These are phyloP conservation scores for Fraxinus ornus DNA, from an alignment of 305 asterid genomes.

Conservation along the genomic window DNA sequence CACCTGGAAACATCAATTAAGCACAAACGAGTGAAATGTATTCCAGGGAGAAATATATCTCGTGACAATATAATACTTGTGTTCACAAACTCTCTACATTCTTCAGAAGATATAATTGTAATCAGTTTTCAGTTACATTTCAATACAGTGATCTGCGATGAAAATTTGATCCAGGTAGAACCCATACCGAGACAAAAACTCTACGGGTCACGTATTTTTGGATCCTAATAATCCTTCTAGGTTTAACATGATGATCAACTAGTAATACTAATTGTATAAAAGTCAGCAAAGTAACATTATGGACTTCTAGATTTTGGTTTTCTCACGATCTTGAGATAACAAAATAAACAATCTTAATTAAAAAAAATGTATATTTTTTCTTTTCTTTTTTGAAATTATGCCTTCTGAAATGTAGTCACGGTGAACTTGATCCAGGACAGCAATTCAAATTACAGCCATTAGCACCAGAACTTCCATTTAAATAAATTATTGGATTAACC, in stretches of 20 bases:
- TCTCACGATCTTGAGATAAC: neutral
- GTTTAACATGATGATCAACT: neutral
- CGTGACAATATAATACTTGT: neutral
- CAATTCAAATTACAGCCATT: neutral
- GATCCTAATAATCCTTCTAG: neutral
- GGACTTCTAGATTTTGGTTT: neutral
- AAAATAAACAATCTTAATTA: neutral
- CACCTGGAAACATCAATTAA: conserved; percentile 44
- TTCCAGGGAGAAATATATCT: neutral
- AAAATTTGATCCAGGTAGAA: neutral
- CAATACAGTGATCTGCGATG: neutral
- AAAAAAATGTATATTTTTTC: neutral
- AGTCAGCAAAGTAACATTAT: neutral
- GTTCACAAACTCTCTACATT: neutral
- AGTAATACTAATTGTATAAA: too few species aligned
- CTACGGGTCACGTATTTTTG: neutral
- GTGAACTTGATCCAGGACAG: neutral
- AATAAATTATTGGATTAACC: neutral
- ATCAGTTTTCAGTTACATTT: neutral
- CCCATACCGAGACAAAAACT: neutral
- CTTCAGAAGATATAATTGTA: neutral
- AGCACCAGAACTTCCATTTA: neutral
- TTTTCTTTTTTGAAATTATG: neutral
- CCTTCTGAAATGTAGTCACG: neutral
- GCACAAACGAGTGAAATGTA: conserved; percentile 20